A percentile compares a stretch with the other conserved stretches of the same genome.
Evolutionary conservation across 2,329 filamentous ascomycete species (phyloP).

Genomic region (Fusarium scirpi): DNA sequence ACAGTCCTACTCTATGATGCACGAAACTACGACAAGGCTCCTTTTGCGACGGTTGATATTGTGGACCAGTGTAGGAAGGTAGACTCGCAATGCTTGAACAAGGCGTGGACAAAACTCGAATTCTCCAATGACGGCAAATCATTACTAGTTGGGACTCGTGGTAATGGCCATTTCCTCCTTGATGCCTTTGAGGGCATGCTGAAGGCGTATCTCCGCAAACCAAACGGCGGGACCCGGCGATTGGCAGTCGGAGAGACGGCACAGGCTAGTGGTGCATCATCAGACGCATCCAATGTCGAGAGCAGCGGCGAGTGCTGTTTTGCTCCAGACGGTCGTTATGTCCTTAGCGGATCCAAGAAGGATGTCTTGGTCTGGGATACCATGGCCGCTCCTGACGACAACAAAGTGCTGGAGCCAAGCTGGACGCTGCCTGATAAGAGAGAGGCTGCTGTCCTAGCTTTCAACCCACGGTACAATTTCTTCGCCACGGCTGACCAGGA

Average conservation of each 20-base stretch:
- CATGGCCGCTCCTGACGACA: constrained; percentile 65
- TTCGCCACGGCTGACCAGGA: constrained; percentile 91
- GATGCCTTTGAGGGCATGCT: constrained; percentile 89
- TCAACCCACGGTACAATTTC: constrained; percentile 93
- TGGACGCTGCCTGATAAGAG: constrained; percentile 74
- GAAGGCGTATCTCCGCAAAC: constrained; percentile 77
- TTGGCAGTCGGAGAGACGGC: constrained; percentile 65
- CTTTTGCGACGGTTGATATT: constrained; percentile 88
- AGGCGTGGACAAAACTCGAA: constrained; percentile 89
- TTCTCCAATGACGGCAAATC: constrained; percentile 97
- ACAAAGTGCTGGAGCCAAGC: constrained; percentile 71
- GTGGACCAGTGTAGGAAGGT: constrained; percentile 64
- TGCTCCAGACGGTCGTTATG: constrained; percentile 87
- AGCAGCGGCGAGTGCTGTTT: constrained; percentile 87
- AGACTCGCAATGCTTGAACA: constrained; percentile 68
- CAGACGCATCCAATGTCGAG: constrained; percentile 57
- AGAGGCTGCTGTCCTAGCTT: constrained; percentile 80
- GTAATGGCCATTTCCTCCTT: constrained; percentile 88
- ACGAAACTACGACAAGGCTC: constrained; percentile 91
- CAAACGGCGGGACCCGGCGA: constrained; percentile 64
- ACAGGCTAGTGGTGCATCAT: constrained; percentile 52
- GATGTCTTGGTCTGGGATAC: constrained; percentile 92
- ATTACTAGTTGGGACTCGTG: constrained; percentile 85
- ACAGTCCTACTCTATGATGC: constrained; percentile 90
- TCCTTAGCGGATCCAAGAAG: constrained; percentile 81